phyloP scores from a whole-genome alignment of 202 grass and related monocot genomes.

The Carex arenaria region DNA sequence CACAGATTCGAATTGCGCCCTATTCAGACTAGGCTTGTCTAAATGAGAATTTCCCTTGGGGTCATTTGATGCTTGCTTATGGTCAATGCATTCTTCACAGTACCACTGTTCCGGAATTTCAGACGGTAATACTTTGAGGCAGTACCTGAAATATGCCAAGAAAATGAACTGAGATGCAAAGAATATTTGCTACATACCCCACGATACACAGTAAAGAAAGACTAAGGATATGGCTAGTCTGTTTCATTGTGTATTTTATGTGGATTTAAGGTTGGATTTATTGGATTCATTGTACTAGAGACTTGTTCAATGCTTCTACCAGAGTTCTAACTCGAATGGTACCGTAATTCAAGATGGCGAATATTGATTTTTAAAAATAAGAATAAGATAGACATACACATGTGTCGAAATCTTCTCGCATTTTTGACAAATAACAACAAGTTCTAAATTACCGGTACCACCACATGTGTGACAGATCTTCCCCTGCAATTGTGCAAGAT shows the following conservation, averaged over 20 bases:
- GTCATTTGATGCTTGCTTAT: slow-evolving; percentile 9
- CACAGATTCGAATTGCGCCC: background rate
- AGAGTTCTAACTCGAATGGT: background rate
- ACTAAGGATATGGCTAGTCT: background rate
- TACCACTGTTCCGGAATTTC: background rate
- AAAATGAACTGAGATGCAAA: background rate
- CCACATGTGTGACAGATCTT: slow-evolving; percentile 9
- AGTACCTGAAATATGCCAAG: slow-evolving; percentile 10
- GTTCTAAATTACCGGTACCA: background rate
- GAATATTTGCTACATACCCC: background rate
- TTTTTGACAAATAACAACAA: background rate
- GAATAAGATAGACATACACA: background rate
- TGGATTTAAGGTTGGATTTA: background rate
- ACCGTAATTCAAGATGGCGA: background rate
- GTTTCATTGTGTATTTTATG: background rate
- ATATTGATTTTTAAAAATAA: background rate
- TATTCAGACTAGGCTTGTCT: background rate
- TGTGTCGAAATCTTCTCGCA: background rate
- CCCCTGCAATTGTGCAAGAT: background rate
- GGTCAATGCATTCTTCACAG: slow-evolving; percentile 13
- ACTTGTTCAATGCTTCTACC: background rate
- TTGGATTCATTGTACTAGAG: background rate
- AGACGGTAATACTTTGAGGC: background rate
- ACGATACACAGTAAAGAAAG: background rate
- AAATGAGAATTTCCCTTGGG: background rate